These are phyloP conservation scores for Pouteria glomerata DNA, from an alignment of 148 eudicot genomes.

Conservation along the genomic window DNA sequence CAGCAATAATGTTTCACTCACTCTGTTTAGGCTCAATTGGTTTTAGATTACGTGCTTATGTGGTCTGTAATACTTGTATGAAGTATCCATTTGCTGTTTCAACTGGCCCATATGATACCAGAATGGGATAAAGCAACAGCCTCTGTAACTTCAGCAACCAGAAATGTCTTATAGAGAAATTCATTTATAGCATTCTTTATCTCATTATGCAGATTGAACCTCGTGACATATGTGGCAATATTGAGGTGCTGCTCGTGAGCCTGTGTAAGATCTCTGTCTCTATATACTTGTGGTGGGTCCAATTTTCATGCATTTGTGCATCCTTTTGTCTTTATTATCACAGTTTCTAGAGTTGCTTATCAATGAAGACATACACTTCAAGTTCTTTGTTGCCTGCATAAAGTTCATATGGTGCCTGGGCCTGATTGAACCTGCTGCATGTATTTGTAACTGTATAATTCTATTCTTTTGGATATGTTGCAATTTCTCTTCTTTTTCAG, in stretches of 20 bases:
- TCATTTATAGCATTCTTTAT: background rate
- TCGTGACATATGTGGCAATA: slow-evolving; percentile 38
- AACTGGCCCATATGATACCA: too few relatives aligned
- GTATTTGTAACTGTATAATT: background rate
- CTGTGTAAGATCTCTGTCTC: slow-evolving; percentile 23
- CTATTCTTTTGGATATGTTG: background rate
- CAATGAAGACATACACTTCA: background rate
- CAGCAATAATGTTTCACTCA: too few relatives aligned
- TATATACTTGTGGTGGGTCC: background rate
- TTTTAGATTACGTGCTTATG: too few relatives aligned
- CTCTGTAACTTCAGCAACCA: background rate
- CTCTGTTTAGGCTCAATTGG: too few relatives aligned
- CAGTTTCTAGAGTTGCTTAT: background rate
- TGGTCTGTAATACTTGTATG: too few relatives aligned
- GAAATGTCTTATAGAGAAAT: background rate
- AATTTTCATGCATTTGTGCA: background rate
- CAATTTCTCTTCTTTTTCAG: slow-evolving; percentile 11
- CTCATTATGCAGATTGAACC: slow-evolving; percentile 19
- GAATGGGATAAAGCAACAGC: background rate
- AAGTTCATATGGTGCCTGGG: background rate
- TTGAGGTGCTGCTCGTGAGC: slow-evolving; percentile 23
- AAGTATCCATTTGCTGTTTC: too few relatives aligned
- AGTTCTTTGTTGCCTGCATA: background rate
- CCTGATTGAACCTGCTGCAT: background rate
- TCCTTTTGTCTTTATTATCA: background rate